Conservation (phyloP, 78 protist genomes). For the Dictyostelium capitatum region DNA sequence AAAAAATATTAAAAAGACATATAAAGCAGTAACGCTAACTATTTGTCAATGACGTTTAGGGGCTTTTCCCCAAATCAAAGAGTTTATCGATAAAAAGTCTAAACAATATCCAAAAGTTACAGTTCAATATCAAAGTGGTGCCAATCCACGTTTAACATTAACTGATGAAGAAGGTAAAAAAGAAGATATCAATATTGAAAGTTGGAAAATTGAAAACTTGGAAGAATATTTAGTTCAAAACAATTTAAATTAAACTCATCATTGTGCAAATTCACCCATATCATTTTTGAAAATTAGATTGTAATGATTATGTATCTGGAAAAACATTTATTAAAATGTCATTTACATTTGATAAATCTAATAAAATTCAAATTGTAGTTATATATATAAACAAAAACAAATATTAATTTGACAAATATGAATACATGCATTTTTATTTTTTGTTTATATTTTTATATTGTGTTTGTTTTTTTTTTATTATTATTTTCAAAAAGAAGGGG, state of each 20-base stretch:
- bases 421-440: too few relatives aligned
- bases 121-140: slow-evolving; percentile 39
- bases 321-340: slow-evolving; percentile 16
- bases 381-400: not conserved
- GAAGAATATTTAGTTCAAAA: slow-evolving; percentile 61
- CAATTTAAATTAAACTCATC: not conserved
- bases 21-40: not conserved
- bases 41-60: slow-evolving; percentile 59
- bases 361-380: not conserved
- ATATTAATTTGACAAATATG: too few relatives aligned
- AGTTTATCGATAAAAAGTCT: slow-evolving; percentile 62
- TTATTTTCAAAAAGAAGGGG: not conserved
- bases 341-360: slow-evolving; percentile 34
- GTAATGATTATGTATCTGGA: slow-evolving; percentile 31
- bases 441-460: not conserved
- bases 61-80: slow-evolving; percentile 64
- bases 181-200: slow-evolving; percentile 55
- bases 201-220: slow-evolving; percentile 65
- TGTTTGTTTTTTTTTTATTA: not conserved
- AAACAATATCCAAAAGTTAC: slow-evolving; percentile 17
- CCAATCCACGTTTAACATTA: slow-evolving; percentile 33
- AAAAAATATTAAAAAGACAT: slow-evolving; percentile 29
- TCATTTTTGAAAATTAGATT: not conserved
- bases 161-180: slow-evolving; percentile 41
- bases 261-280: not conserved